Evolutionary conservation across 2,329 filamentous ascomycete genomes (phyloP), one percentile per base, ranked within the genome.

Genomic region (Ophiostoma montium): DNA sequence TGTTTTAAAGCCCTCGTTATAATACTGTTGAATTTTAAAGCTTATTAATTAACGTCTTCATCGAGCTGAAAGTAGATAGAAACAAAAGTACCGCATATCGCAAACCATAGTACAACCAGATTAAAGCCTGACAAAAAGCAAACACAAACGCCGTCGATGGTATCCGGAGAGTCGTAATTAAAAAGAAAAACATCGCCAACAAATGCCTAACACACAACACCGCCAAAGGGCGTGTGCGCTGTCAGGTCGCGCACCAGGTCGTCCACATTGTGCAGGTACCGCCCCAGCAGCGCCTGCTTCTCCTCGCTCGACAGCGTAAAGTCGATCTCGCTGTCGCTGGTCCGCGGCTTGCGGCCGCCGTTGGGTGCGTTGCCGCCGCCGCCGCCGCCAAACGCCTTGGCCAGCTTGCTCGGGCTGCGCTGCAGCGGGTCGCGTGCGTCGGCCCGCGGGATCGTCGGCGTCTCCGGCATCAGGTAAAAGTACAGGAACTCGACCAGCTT

Each of bases 401-500:
- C 72, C 13, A 83, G 67, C 65, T 85, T 86, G 63, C 76, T 84
- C 1, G 82, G 80, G 60, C 78, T 84, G 53, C 79, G 74, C 63
- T 82, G 78, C 53, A 80, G 65, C 59, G 69, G 70, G 46, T 53
- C 54, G 30, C 47, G 50, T 12, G 48, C 48, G 47, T 53, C 54
- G 53, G 72, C 69, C 53, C 67, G 66, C 5, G 76, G 73, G 54
- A 75, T 73, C 18, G 74, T 69, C 41, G 74, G 80, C 0, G 77
- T 78, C 67, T 98, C 92, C 46, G 90, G 89, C 83, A 96, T 95
- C 57, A 98, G 81, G 65, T 96, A 98, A 66, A 96, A 96, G 71
- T 96, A 96, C 47, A 98, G 70, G 62, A 96, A 96, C 65, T 96
- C 92, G 57, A 95, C 82, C n/a, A 94, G 78, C 65, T 94, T 92